Percentiles rank a stretch among this genome's conserved stretches.
Conservation (phyloP, 257 asterid genomes). For the Salvia rosmarinus region DNA sequence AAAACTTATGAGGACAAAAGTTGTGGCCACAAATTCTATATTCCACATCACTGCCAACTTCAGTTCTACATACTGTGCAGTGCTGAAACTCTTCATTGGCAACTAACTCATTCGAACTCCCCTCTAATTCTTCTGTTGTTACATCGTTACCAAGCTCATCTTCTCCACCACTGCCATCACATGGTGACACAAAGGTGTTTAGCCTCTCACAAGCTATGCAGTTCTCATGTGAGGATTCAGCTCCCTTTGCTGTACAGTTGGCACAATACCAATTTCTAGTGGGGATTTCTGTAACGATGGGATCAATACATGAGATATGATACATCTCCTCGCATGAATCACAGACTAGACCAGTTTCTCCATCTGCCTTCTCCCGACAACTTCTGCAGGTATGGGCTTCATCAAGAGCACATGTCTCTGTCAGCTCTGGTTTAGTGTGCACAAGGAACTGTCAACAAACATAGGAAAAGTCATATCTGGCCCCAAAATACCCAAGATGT, state of each 20-base stretch:
- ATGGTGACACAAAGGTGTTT: constrained; percentile 38
- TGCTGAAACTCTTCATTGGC: constrained; percentile 39
- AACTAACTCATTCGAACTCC: constrained; percentile 53
- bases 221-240: constrained; percentile 68
- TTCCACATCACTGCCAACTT: constrained; percentile 45
- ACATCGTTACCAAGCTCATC: constrained; percentile 43
- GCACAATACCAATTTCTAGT: constrained; percentile 79
- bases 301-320: constrained; percentile 79
- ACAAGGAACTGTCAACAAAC: constrained; percentile 45
- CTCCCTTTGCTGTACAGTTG: constrained; percentile 63
- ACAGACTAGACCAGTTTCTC: constrained; percentile 69
- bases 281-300: constrained; percentile 72
- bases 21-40: constrained; percentile 69
- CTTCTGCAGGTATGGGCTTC: constrained; percentile 57
- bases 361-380: constrained; percentile 73
- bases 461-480: constrained; percentile 19
- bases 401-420: constrained; percentile 41
- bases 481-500: constrained; percentile 6
- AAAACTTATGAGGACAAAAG: constrained; percentile 78
- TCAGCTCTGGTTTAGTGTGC: constrained; percentile 51
- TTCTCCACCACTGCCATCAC: constrained; percentile 38
- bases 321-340: constrained; percentile 91
- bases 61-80: constrained; percentile 70
- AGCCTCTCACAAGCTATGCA: constrained; percentile 81
- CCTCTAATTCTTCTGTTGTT: constrained; percentile 53